Percentiles rank a stretch among this genome's conserved stretches.
Conservation (phyloP, 768 basidiomycete genomes). For the Plicaturopsis crispa region DNA sequence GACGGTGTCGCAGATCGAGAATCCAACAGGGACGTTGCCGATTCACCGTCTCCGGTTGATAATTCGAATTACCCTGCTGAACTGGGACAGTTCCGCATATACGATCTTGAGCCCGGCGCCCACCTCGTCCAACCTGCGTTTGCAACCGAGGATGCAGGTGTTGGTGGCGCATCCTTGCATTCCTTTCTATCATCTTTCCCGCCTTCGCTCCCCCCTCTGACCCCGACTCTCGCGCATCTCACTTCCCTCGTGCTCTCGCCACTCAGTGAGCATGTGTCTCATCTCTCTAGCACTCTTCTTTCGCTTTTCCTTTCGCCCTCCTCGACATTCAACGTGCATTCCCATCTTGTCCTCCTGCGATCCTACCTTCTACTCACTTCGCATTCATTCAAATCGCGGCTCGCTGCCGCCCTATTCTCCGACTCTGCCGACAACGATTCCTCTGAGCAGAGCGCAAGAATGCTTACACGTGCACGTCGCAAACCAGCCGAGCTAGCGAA, state of each 20-base stretch:
- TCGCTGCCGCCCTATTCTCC: conserved; percentile 70
- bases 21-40: no score
- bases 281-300: conserved; percentile 62
- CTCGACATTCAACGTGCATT: conserved; percentile 58
- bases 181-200: conserved; percentile 57
- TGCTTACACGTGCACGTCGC: conserved; percentile 15
- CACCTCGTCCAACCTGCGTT: conserved; percentile 17
- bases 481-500: conserved; percentile 1
- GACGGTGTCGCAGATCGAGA: conserved; percentile 6
- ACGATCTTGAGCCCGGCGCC: conserved; percentile 61
- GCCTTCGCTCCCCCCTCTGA: conserved; percentile 44
- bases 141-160: no score
- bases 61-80: conserved; percentile 24
- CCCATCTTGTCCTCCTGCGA: conserved; percentile 62
- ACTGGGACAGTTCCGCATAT: conserved; percentile 43
- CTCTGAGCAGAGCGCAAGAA: conserved; percentile 11
- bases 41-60: no score
- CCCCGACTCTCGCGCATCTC: conserved; percentile 57
- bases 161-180: conserved; percentile 30
- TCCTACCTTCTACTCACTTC: conserved; percentile 72
- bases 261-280: conserved; percentile 52
- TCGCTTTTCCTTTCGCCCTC: conserved; percentile 55
- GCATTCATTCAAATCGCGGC: conserved; percentile 63
- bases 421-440: conserved; percentile 52
- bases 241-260: conserved; percentile 55